Percentiles rank a stretch among this genome's conserved stretches.
Conservation (phyloP, 768 basidiomycete genomes). For the Sutorius australiensis region DNA sequence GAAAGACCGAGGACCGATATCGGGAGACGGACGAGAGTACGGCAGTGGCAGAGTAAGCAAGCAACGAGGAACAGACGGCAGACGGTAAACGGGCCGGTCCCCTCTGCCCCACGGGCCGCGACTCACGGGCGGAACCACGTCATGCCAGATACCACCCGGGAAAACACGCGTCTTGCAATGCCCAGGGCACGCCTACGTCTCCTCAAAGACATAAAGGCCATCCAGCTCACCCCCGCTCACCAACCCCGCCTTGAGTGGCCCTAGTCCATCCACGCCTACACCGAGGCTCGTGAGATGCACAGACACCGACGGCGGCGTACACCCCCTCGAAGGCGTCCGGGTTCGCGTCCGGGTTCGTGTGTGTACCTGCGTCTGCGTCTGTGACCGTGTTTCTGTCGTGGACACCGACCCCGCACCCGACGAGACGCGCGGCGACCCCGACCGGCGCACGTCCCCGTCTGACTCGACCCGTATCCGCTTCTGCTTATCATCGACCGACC, state of each 20-base stretch:
- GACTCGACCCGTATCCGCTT: constrained; percentile 29
- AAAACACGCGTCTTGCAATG: too few relatives aligned
- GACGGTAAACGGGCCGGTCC: background rate
- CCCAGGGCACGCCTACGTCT: constrained; percentile 2
- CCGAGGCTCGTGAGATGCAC: constrained; percentile 18
- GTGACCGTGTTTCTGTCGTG: too few relatives aligned
- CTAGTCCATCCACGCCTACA: constrained; percentile 14
- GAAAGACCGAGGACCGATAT: background rate
- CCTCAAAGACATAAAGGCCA: constrained; percentile 31
- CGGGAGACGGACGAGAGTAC: background rate
- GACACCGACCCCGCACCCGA: background rate
- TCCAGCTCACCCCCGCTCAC: constrained; percentile 32
- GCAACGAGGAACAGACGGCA: background rate
- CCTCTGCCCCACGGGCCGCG: constrained; percentile 7
- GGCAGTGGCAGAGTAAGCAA: too few relatives aligned
- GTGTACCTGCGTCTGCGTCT: too few relatives aligned
- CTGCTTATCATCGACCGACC: constrained; percentile 17
- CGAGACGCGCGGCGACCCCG: constrained; percentile 9
- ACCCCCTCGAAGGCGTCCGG: constrained; percentile 8
- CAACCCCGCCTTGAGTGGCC: constrained; percentile 25
- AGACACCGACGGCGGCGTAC: constrained; percentile 21
- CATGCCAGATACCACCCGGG: too few relatives aligned
- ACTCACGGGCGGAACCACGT: background rate
- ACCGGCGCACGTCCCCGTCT: background rate
- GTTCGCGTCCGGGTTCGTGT: background rate